Evolutionary conservation across 2,329 filamentous ascomycete species (phyloP).

Genomic region (Westerdykella sp.): DNA sequence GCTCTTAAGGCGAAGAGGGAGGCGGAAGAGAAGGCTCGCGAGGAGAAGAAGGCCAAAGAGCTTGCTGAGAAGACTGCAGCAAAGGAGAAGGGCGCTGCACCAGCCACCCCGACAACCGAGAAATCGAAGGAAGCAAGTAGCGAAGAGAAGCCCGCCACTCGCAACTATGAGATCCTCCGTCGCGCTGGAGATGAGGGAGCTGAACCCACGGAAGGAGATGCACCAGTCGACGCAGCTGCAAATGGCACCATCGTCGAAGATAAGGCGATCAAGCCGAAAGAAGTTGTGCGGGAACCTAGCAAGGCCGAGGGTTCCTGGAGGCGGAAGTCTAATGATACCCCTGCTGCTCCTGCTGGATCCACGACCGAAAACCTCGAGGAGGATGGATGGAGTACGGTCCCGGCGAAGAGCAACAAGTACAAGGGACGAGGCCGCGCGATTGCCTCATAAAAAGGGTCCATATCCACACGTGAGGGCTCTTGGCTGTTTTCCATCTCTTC

Average conservation of each 20-base stretch:
- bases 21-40: constrained; percentile 77
- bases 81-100: constrained; percentile 44
- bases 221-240: constrained; percentile 42
- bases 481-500: neutral
- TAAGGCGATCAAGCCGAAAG: constrained; percentile 52
- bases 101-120: constrained; percentile 24
- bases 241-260: constrained; percentile 47
- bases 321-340: constrained; percentile 31
- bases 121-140: constrained; percentile 28
- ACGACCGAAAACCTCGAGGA: constrained; percentile 46
- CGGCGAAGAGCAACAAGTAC: constrained; percentile 39
- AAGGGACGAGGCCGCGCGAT: constrained; percentile 36
- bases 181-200: constrained; percentile 34
- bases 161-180: constrained; percentile 52
- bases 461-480: neutral
- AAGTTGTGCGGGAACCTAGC: constrained; percentile 45
- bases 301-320: constrained; percentile 37
- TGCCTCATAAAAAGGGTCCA: constrained; percentile 38
- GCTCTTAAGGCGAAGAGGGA: constrained; percentile 77
- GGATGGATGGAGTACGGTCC: constrained; percentile 51
- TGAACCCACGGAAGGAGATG: constrained; percentile 36
- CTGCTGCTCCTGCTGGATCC: constrained; percentile 28
- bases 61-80: constrained; percentile 55
- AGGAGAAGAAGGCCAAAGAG: constrained; percentile 53
- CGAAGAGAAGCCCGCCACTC: constrained; percentile 43